These are phyloP conservation scores for Rubia balearica DNA, from an alignment of 305 asterid species.

Conservation along the genomic window DNA sequence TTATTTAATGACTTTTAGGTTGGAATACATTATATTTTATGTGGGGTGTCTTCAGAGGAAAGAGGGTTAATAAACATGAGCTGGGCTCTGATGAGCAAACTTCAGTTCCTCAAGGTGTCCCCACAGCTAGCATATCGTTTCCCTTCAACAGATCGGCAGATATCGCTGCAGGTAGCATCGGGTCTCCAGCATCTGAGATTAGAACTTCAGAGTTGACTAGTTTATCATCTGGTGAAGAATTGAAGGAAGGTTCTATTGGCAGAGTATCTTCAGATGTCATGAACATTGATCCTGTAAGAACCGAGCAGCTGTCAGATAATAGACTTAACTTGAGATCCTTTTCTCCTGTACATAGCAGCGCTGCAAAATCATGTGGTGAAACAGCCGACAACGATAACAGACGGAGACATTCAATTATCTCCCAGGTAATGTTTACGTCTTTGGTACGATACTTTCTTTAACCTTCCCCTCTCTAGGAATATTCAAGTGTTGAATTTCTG, in stretches of 20 bases:
- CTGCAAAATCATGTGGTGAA: constrained; percentile 31
- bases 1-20: constrained; percentile 46
- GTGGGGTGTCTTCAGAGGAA: constrained; percentile 91
- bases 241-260: constrained; percentile 30
- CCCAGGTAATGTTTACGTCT: constrained; percentile 35
- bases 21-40: constrained; percentile 83
- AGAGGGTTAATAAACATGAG: constrained; percentile 36
- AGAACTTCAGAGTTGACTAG: constrained; percentile 35
- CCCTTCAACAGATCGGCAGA: constrained; percentile 48
- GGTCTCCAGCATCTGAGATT: constrained; percentile 24
- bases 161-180: constrained; percentile 25
- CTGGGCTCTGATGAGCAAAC: constrained; percentile 33
- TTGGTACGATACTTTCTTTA: too few species aligned
- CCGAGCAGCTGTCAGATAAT: constrained; percentile 29
- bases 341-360: constrained; percentile 27
- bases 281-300: constrained; percentile 9
- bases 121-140: constrained; percentile 47
- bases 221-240: constrained; percentile 25
- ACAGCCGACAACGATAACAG: constrained; percentile 21
- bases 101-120: constrained; percentile 36
- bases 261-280: constrained; percentile 26
- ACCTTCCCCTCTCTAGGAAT: too few species aligned
- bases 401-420: constrained; percentile 19
- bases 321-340: constrained; percentile 30
- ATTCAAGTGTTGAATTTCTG: neutral